Evolutionary conservation across 1,284 basidiomycete species (phyloP).

Genomic region (Xerocomus nothofagi): DNA sequence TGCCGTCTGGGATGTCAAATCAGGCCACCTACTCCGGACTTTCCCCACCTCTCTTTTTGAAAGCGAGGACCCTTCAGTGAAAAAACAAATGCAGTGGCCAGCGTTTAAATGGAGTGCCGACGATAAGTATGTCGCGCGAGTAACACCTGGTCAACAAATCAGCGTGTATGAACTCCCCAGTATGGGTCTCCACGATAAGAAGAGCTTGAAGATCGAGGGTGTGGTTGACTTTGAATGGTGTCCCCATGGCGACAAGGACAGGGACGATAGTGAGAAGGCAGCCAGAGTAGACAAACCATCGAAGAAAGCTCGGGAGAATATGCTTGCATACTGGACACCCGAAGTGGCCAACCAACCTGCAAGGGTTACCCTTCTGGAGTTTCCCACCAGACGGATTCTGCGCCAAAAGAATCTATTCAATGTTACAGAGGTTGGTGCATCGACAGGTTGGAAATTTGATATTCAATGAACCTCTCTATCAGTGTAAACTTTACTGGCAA

Average conservation of each 20-base stretch:
- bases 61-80: conserved; percentile 56
- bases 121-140: conserved; percentile 88
- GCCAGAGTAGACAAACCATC: conserved; percentile 46
- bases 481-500: conserved; percentile 99
- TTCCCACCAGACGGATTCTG: conserved; percentile 84
- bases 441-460: not conserved
- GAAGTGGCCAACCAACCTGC: conserved; percentile 97
- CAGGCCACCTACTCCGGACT: conserved; percentile 89
- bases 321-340: conserved; percentile 97
- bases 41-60: conserved; percentile 74
- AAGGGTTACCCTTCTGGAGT: conserved; percentile 88
- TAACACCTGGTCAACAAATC: conserved; percentile 90
- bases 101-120: conserved; percentile 98
- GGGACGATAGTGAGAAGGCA: conserved; percentile 68
- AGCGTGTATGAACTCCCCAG: conserved; percentile 94
- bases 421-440: conserved; percentile 82
- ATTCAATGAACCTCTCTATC: conserved; percentile 7
- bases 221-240: conserved; percentile 99
- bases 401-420: conserved; percentile 99
- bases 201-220: conserved; percentile 97
- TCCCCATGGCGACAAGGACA: conserved; percentile 88
- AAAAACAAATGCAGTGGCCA: conserved; percentile 91
- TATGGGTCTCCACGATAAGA: conserved; percentile 96
- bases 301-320: conserved; percentile 83
- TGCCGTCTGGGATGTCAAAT: conserved; percentile 97